Evolutionary conservation across 2,329 filamentous ascomycete genomes (phyloP).

Genomic region (Colletotrichum ledebouriae): DNA sequence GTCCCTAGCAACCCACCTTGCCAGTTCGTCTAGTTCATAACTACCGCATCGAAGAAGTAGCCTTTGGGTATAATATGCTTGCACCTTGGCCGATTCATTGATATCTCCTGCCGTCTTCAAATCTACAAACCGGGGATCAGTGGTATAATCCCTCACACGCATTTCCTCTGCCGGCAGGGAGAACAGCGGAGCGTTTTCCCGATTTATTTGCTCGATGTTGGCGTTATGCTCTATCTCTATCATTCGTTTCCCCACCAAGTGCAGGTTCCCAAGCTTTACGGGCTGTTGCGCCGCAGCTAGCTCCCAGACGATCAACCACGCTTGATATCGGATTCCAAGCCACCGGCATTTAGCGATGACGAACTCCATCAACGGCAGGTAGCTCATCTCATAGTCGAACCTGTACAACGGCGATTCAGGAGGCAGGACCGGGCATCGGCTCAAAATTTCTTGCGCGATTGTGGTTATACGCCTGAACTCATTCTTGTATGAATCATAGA

Average conservation of each 20-base stretch:
- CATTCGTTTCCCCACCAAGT: constrained; percentile 22
- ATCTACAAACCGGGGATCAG: constrained; percentile 24
- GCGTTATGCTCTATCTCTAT: constrained; percentile 36
- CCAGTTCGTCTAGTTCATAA: constrained; percentile 32
- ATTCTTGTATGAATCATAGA: constrained; percentile 35
- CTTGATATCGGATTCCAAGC: constrained; percentile 36
- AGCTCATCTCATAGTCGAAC: constrained; percentile 35
- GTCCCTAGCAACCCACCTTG: constrained; percentile 30
- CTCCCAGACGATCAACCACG: constrained; percentile 26
- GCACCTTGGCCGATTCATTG: neutral
- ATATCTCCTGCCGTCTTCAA: neutral
- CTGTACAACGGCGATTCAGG: neutral
- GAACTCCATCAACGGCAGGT: constrained; percentile 35
- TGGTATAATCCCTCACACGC: constrained; percentile 33
- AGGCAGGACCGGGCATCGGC: constrained; percentile 11
- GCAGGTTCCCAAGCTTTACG: constrained; percentile 4
- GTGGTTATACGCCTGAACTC: constrained; percentile 18
- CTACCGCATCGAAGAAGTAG: constrained; percentile 35
- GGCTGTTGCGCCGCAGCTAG: constrained; percentile 22
- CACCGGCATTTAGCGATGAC: constrained; percentile 40
- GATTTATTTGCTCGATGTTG: constrained; percentile 26
- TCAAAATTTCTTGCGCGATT: constrained; percentile 17
- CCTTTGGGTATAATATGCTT: constrained; percentile 27
- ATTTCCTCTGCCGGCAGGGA: constrained; percentile 40
- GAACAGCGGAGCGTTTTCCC: constrained; percentile 23